Conservation (phyloP, 106 monocot species). For the Chionographis japonica region DNA sequence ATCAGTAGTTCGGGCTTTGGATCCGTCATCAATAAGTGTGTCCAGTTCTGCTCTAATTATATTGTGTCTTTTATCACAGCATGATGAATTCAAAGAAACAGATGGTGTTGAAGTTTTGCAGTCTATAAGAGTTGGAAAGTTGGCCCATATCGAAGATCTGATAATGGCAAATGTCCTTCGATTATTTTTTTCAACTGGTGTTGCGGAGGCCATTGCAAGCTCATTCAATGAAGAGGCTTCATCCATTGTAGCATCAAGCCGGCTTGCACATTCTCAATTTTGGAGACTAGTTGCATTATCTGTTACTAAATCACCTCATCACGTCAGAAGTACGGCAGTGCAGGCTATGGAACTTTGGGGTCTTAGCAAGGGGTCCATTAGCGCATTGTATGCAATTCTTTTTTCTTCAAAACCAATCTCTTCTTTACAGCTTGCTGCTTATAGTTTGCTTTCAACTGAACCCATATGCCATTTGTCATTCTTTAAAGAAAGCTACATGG, state of each 20-base stretch:
- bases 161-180: constrained; percentile 68
- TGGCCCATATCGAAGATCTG: constrained; percentile 34
- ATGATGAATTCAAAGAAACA: constrained; percentile 32
- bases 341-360: constrained; percentile 92
- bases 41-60: constrained; percentile 51
- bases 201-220: constrained; percentile 67
- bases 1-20: constrained; percentile 35
- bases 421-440: constrained; percentile 76
- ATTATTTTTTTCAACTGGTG: constrained; percentile 69
- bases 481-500: constrained; percentile 36
- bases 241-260: constrained; percentile 52
- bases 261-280: constrained; percentile 47
- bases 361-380: constrained; percentile 68
- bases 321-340: constrained; percentile 47
- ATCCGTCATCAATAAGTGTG: constrained; percentile 39
- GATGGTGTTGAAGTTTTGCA: constrained; percentile 16
- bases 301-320: constrained; percentile 50
- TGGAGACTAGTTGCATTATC: constrained; percentile 72
- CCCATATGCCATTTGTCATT: constrained; percentile 53
- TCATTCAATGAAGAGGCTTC: constrained; percentile 50
- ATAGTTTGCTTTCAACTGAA: constrained; percentile 54
- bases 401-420: constrained; percentile 58
- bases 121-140: constrained; percentile 22
- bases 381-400: constrained; percentile 71
- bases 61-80: constrained; percentile 35